Evolutionary conservation across 345 rosid genomes (phyloP), one percentile per base, ranked within the genome.

Genomic region (Murraya paniculata): DNA sequence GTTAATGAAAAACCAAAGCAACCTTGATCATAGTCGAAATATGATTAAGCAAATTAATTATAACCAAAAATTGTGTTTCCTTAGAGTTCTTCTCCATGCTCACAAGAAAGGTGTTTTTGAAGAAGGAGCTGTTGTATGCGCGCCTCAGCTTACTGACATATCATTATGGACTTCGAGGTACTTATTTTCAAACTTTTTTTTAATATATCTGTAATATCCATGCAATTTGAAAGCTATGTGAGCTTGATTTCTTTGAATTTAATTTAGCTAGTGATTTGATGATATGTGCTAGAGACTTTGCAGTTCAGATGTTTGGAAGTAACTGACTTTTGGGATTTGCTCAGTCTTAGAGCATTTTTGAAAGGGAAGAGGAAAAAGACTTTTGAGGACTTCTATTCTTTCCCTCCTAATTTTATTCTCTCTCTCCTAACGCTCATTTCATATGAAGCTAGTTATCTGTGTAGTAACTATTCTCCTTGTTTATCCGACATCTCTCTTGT

Each of bases 101-200:
- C 87, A 79, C 80, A 91, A 86, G 84, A 90, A 92, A 81, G 94
- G 98, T 58, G 82, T 86, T 81, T 86, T 92, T 57, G 97, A 93
- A 83, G 98, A 89, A 71, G 96, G 97, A 38, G 97, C 98, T 6
- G 84, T 95, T 79, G 82, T 95, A 61, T 89, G 97, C 64, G 94
- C 94, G 48, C 97, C 95, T 56, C 66, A 19, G 71, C 79, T 80
- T 33, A 58, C 81, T 38, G 98, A 93, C 84, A 76, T 90, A 80
- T 86, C 86, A 22, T 36, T 78, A 16, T 80, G 86, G 87, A 87
- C 86, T 82, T 88, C 86, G 64, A 91, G 98, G 96, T 95, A 82
- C 27, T 48, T 24, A 76, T 69, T 73, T 27, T 9, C 18, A 1
- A 48, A 18, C 9, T 38, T 60, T 4, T 7, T 35, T 50, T 30